Evolutionary conservation across 176 grass and related monocot genomes (phyloP).

Genomic region (Lolium perenne): DNA sequence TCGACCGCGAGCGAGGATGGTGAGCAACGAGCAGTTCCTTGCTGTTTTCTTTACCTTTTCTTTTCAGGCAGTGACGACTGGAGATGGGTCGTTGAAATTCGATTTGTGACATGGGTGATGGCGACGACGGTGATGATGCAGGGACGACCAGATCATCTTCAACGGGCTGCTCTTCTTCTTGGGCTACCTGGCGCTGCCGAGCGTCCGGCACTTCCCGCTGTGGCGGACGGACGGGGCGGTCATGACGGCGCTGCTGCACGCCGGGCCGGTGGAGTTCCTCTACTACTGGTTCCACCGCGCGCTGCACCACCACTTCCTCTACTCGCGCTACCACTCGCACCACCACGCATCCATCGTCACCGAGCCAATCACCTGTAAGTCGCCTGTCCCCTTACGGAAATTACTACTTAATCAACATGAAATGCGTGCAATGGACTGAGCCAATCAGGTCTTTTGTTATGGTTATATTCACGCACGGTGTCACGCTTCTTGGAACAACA

Average conservation of each 20-base stretch:
- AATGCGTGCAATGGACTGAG: too few species aligned
- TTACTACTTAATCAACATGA: too few species aligned
- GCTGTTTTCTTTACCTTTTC: too few species aligned
- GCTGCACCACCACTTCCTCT: conserved; percentile 96
- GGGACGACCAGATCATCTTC: conserved; percentile 97
- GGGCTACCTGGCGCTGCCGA: conserved; percentile 34
- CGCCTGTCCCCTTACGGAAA: too few species aligned
- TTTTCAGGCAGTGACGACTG: too few species aligned
- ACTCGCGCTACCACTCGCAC: conserved; percentile 88
- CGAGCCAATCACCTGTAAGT: conserved; percentile 89
- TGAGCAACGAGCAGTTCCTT: background rate
- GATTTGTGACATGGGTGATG: too few species aligned
- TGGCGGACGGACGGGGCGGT: conserved; percentile 74
- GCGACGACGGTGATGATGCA: background rate
- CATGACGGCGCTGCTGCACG: conserved; percentile 59
- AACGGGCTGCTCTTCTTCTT: conserved; percentile 74
- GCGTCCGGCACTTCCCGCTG: conserved; percentile 34
- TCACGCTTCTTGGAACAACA: too few species aligned
- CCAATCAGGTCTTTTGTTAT: too few species aligned
- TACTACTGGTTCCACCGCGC: conserved; percentile 99
- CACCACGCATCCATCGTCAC: conserved; percentile 92
- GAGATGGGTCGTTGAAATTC: too few species aligned
- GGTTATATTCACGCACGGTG: too few species aligned
- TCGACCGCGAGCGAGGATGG: conserved; percentile 86
- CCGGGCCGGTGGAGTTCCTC: conserved; percentile 85